Percentiles rank a stretch among this genome's conserved stretches.
phyloP scores from a whole-genome alignment of 169 alveolate species.

The Eimeria falciformis region DNA sequence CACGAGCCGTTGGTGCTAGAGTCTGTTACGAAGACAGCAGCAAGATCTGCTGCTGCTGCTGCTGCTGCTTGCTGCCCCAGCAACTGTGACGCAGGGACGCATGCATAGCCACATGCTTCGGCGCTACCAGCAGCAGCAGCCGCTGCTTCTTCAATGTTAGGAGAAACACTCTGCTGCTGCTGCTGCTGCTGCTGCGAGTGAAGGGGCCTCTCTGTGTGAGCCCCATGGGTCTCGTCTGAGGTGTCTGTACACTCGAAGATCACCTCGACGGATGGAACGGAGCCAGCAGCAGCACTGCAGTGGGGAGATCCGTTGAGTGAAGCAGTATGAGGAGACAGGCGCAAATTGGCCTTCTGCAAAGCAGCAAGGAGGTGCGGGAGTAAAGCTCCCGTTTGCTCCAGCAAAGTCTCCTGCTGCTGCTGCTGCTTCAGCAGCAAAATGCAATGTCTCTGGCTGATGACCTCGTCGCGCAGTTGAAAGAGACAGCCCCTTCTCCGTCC shows the following conservation, averaged over 20 bases:
- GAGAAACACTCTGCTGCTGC: neutral
- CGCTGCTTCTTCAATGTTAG: neutral
- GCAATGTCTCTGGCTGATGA: neutral
- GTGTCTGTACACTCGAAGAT: neutral
- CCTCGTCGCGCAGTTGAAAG: neutral
- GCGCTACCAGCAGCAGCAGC: neutral
- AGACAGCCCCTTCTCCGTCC: neutral
- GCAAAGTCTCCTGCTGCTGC: neutral
- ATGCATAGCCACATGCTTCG: neutral
- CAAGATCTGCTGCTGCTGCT: neutral
- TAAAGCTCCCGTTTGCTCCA: neutral
- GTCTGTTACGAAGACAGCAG: neutral
- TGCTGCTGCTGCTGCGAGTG: neutral
- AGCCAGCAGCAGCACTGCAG: neutral
- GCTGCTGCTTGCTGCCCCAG: neutral
- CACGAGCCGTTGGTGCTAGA: slow-evolving; percentile 3
- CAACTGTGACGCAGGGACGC: neutral
- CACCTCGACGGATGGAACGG: neutral
- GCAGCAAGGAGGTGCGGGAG: slow-evolving; percentile 8
- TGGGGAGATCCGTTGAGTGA: neutral
- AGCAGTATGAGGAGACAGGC: neutral
- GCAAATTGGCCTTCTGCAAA: neutral
- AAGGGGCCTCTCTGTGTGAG: neutral
- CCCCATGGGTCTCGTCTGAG: neutral
- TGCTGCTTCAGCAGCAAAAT: neutral